Evolutionary conservation across 2,329 filamentous ascomycete species (phyloP).

Genomic region (Dryadomyces quercus-mongolicae): DNA sequence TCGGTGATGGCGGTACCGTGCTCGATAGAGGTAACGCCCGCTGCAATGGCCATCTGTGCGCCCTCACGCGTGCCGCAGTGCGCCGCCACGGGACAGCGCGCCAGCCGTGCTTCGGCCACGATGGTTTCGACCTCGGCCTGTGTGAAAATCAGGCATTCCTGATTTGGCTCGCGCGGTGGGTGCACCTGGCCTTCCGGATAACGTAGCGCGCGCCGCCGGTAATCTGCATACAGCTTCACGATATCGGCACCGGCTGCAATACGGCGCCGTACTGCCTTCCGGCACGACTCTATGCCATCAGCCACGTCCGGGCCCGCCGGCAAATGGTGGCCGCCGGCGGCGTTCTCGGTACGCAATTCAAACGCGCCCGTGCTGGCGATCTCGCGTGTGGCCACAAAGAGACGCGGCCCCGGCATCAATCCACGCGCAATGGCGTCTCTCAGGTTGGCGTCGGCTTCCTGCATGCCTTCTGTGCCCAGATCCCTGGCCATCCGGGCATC

Average conservation of each 20-base stretch:
- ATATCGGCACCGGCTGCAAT: conserved; percentile 36
- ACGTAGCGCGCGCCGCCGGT: conserved; percentile 29
- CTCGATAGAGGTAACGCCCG: conserved; percentile 34
- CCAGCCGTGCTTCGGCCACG: conserved; percentile 31
- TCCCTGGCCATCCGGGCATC: too few species aligned
- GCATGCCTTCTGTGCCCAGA: conserved; percentile 39
- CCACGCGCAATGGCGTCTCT: conserved; percentile 42
- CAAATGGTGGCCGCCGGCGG: conserved; percentile 18
- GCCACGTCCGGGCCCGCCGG: conserved; percentile 29
- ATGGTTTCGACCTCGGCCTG: conserved; percentile 38
- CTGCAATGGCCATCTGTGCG: conserved; percentile 30
- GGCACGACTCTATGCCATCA: conserved; percentile 33
- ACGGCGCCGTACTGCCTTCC: conserved; percentile 31
- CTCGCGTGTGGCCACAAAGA: conserved; percentile 41
- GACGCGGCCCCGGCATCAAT: conserved; percentile 38
- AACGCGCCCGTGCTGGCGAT: conserved; percentile 38
- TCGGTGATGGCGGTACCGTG: conserved; percentile 27
- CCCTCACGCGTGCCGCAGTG: conserved; percentile 29
- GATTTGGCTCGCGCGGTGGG: conserved; percentile 25
- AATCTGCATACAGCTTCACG: conserved; percentile 40
- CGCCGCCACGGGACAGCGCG: conserved; percentile 28
- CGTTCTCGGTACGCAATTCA: conserved; percentile 37
- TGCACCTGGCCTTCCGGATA: conserved; percentile 25
- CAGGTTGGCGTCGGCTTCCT: conserved; percentile 35
- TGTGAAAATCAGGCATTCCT: conserved; percentile 29